Evolutionary conservation across 106 monocot species (phyloP).

Genomic region (Acorus calamus): DNA sequence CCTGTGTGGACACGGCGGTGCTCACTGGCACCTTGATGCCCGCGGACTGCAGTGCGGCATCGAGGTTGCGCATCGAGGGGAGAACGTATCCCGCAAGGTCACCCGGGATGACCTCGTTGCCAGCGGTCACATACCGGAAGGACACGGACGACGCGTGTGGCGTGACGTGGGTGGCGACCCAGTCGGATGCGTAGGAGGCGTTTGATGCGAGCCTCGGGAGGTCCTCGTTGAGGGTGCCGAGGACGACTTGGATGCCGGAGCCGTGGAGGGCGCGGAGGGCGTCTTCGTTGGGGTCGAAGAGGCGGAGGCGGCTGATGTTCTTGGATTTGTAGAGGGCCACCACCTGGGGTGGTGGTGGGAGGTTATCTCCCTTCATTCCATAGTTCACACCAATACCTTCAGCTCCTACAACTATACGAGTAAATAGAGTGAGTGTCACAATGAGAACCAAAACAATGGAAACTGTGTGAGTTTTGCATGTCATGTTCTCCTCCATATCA

Average conservation of each 20-base stretch:
- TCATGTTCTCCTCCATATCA: too few species aligned
- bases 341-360: conserved; percentile 22
- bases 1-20: conserved; percentile 14
- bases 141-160: conserved; percentile 5
- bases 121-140: conserved; percentile 36
- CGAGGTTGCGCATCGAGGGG: conserved; percentile 45
- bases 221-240: conserved; percentile 22
- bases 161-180: conserved; percentile 29
- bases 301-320: conserved; percentile 25
- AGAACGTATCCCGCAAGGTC: conserved; percentile 24
- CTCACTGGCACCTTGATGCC: conserved; percentile 16
- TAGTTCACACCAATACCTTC: conserved; percentile 38
- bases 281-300: conserved; percentile 19
- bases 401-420: conserved; percentile 1
- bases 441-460: too few species aligned
- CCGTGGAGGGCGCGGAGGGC: conserved; percentile 31
- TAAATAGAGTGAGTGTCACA: too few species aligned
- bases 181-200: conserved; percentile 10
- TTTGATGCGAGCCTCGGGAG: conserved; percentile 16
- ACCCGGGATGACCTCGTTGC: conserved; percentile 72
- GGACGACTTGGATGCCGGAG: conserved; percentile 26
- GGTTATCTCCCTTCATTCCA: conserved; percentile 42
- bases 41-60: conserved; percentile 15
- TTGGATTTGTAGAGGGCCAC: conserved; percentile 28
- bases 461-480: too few species aligned